These are phyloP conservation scores for Raddia distichophylla DNA, from an alignment of 176 grass and related monocot species.

Conservation along the genomic window DNA sequence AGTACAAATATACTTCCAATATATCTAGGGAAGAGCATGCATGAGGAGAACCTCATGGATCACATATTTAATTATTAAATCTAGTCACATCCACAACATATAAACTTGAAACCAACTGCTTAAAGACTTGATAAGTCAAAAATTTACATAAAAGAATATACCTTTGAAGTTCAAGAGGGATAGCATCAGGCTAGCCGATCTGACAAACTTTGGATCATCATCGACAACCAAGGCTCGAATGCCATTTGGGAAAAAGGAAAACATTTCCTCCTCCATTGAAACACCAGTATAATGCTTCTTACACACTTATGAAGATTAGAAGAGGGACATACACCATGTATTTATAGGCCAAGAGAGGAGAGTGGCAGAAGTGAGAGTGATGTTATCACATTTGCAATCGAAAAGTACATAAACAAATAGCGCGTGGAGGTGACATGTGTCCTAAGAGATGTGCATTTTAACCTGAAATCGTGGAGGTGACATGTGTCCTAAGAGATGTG, in stretches of 20 bases:
- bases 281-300: background rate
- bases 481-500: background rate
- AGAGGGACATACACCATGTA: background rate
- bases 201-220: background rate
- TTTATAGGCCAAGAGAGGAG: background rate
- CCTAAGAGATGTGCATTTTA: background rate
- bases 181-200: background rate
- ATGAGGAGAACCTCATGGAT: background rate
- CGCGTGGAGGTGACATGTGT: background rate
- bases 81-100: background rate
- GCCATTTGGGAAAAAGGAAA: background rate
- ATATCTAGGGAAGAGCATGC: background rate
- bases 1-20: background rate
- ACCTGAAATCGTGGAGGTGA: background rate
- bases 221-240: conserved; percentile 24
- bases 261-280: background rate
- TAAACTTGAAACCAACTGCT: too few species aligned
- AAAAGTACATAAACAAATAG: background rate
- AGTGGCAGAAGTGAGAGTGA: background rate
- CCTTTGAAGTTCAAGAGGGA: conserved; percentile 12
- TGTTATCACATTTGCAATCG: background rate
- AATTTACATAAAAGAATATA: background rate
- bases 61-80: too few species aligned
- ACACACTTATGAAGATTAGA: background rate
- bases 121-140: too few species aligned